phyloP scores from a whole-genome alignment of 805 yeast genomes.

The Hanseniaspora mollemarum region DNA sequence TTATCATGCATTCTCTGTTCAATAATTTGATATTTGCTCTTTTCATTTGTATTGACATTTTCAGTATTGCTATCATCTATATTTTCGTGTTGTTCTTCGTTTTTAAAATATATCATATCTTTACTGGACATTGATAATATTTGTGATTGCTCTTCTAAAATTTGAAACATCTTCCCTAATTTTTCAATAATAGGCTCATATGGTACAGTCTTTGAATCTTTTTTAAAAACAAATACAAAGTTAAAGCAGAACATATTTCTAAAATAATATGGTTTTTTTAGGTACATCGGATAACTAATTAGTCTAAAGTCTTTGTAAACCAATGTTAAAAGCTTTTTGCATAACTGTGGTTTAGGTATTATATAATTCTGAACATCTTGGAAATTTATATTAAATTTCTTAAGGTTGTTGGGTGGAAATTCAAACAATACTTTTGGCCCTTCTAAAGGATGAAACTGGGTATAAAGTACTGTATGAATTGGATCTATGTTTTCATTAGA shows the following conservation, averaged over 20 bases:
- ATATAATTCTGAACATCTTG: constrained; percentile 80
- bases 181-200: constrained; percentile 78
- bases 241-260: constrained; percentile 90
- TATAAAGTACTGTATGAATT: constrained; percentile 76
- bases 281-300: constrained; percentile 80
- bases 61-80: constrained; percentile 16
- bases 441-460: constrained; percentile 89
- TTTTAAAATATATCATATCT: constrained; percentile 31
- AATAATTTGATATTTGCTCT: background rate
- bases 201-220: constrained; percentile 68
- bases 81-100: constrained; percentile 7
- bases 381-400: constrained; percentile 48
- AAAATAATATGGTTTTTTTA: constrained; percentile 62
- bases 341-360: constrained; percentile 85
- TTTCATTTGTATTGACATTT: constrained; percentile 4
- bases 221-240: constrained; percentile 81
- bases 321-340: constrained; percentile 68
- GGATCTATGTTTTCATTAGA: constrained; percentile 33
- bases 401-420: constrained; percentile 57
- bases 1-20: background rate
- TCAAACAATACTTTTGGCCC: constrained; percentile 88
- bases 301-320: constrained; percentile 60
- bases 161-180: constrained; percentile 78
- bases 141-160: constrained; percentile 79
- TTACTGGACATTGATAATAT: constrained; percentile 49